Conservation (phyloP, 352 stramenopile genomes). For the Phytophthora sansomeana region DNA sequence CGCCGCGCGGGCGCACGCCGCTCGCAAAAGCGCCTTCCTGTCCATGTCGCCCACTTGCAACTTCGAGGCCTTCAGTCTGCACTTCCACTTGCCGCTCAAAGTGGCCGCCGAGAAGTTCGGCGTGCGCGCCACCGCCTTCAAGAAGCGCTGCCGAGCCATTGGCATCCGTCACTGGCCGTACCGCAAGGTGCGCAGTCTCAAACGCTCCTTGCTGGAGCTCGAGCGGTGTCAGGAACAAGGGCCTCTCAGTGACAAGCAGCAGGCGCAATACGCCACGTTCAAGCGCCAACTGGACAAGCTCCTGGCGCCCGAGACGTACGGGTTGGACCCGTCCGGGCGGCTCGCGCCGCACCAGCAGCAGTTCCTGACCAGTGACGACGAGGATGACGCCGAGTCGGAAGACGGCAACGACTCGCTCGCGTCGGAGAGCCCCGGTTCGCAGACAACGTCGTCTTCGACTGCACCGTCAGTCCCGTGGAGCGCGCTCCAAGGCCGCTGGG, state of each 20-base stretch:
- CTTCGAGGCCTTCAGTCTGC: conserved; percentile 73
- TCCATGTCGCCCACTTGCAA: conserved; percentile 66
- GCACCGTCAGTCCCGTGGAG: conserved; percentile 61
- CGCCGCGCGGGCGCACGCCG: conserved; percentile 41
- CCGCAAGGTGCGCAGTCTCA: conserved; percentile 76
- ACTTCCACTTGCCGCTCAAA: conserved; percentile 79
- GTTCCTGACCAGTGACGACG: conserved; percentile 41
- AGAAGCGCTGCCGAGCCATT: conserved; percentile 77
- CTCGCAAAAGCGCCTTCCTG: conserved; percentile 57
- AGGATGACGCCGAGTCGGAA: conserved; percentile 69
- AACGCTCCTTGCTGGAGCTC: conserved; percentile 72
- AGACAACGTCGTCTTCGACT: conserved; percentile 48
- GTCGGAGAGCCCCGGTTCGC: conserved; percentile 58
- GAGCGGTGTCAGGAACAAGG: conserved; percentile 63
- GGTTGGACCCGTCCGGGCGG: conserved; percentile 67
- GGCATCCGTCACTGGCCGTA: conserved; percentile 80
- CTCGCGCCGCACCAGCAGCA: conserved; percentile 44
- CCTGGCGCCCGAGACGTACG: conserved; percentile 72
- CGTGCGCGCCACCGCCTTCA: conserved; percentile 76
- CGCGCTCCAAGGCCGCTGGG: conserved; percentile 44
- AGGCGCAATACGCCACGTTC: conserved; percentile 63
- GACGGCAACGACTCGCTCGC: conserved; percentile 60
- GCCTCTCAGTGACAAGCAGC: conserved; percentile 68
- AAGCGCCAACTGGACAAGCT: conserved; percentile 75
- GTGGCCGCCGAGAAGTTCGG: conserved; percentile 78